phyloP scores from a whole-genome alignment of 169 alveolate species.

The Toxoplasma gondii region DNA sequence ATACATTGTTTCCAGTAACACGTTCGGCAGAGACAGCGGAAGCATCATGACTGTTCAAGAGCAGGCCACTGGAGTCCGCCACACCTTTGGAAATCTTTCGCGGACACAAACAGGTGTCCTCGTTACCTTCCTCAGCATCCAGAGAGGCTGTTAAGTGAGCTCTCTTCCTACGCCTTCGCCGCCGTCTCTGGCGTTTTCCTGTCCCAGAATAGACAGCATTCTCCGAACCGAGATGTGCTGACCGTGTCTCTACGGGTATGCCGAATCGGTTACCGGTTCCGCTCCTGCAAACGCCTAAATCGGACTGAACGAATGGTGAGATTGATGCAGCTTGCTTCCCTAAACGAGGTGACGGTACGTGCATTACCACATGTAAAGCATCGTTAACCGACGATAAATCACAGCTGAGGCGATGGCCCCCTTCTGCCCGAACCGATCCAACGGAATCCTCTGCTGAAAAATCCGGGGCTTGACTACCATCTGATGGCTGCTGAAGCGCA shows the following conservation, averaged over 20 bases:
- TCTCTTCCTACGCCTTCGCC: conserved; percentile 1
- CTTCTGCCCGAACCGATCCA: not conserved
- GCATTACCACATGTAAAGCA: not conserved
- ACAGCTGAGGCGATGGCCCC: not conserved
- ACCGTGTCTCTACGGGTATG: not conserved
- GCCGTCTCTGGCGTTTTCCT: not conserved
- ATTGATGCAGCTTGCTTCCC: too few relatives aligned
- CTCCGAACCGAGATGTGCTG: not conserved
- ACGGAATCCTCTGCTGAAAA: not conserved
- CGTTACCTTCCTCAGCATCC: not conserved
- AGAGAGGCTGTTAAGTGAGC: not conserved
- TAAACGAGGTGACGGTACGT: too few relatives aligned
- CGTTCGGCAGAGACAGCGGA: too few relatives aligned
- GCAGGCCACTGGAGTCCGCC: too few relatives aligned
- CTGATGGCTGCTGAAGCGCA: not conserved
- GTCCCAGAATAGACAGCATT: not conserved
- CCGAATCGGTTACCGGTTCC: not conserved
- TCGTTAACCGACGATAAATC: not conserved
- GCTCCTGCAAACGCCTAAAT: not conserved
- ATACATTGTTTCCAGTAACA: too few relatives aligned
- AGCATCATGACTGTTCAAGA: too few relatives aligned
- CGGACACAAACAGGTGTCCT: too few relatives aligned
- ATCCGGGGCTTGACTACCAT: not conserved
- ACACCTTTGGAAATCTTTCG: too few relatives aligned
- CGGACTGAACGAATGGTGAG: not conserved